Conservation (phyloP, 139 green algal genomes). For the Parachlorella kessleri region DNA sequence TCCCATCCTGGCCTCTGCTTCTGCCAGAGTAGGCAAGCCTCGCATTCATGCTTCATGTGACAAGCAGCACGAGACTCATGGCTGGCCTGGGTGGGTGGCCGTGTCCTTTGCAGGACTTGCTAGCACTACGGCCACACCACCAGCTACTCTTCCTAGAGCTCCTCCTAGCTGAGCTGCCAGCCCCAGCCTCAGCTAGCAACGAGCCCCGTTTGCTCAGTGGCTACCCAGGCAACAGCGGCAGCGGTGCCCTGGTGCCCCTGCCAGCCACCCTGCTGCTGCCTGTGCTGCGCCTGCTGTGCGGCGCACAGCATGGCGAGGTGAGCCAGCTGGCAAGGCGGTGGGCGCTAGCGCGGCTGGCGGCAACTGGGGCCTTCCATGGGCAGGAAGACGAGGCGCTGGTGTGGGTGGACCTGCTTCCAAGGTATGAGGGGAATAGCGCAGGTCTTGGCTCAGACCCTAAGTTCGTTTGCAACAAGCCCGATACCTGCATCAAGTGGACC, state of each 20-base stretch:
- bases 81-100: too few species aligned
- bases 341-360: slow-evolving; percentile 17
- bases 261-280: slow-evolving; percentile 23
- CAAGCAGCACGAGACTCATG: too few species aligned
- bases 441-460: too few species aligned
- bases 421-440: too few species aligned
- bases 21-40: not conserved
- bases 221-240: too few species aligned
- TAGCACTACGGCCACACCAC: slow-evolving; percentile 12
- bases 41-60: not conserved
- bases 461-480: too few species aligned
- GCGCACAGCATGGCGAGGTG: slow-evolving; percentile 26
- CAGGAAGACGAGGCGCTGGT: slow-evolving; percentile 37
- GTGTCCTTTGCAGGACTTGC: not conserved
- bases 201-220: not conserved
- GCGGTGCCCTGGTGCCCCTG: not conserved
- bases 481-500: too few species aligned
- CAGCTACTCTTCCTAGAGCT: slow-evolving; percentile 16
- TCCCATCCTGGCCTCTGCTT: too few species aligned
- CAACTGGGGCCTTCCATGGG: slow-evolving; percentile 21
- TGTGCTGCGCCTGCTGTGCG: slow-evolving; percentile 17
- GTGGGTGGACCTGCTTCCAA: slow-evolving; percentile 47
- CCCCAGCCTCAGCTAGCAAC: not conserved
- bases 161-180: not conserved
- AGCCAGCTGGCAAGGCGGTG: not conserved